Evolutionary conservation across 305 asterid genomes (phyloP), one percentile per base, ranked within the genome.

Genomic region (Solanum hybrid): DNA sequence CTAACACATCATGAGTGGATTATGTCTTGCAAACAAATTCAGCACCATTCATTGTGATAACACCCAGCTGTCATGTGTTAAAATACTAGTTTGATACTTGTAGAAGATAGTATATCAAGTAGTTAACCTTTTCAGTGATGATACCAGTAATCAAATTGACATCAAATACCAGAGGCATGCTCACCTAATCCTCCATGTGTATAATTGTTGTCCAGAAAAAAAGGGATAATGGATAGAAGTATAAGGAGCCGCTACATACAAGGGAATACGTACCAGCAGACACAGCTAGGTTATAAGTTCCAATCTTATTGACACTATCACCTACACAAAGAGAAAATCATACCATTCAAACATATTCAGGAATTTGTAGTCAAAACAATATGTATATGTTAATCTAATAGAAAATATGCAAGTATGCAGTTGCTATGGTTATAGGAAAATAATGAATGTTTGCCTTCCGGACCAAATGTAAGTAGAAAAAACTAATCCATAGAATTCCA

Each of bases 301-400:
- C 98, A 26, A 97, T 96, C 92, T 96, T 97, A 91, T 96, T 95
- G 84, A 98, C 98, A 78, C 98, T 96, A 90, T 97, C 99, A 92
- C 99, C 98, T 96, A 88, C 73, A 82, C 45, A 88, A 5, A 66
- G 37, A 76, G 31, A 72, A 45, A 51, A 36, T 34, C n/a, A 35
- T 40, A 73, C 73, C 81, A 22, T 22, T 88, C 34, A 34, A 88
- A 42, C 40, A 36, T 17, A 15, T 60, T 86, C 32, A 45, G 22
- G 64, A 45, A 14, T 14, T 45, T 14, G 64, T 14, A 45, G 64
- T 45, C 22, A 45, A 45, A 45, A 45, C 64, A 45, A 14, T 45
- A 45, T 14, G 64, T 45, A 45, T 45, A 14, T 45, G 22, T 45
- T 45, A 45, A 45, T 45, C 22, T 15, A 45, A 45, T 45, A 14